phyloP scores from a whole-genome alignment of 2,329 filamentous ascomycete species.

The Scortechinia acanthostroma region DNA sequence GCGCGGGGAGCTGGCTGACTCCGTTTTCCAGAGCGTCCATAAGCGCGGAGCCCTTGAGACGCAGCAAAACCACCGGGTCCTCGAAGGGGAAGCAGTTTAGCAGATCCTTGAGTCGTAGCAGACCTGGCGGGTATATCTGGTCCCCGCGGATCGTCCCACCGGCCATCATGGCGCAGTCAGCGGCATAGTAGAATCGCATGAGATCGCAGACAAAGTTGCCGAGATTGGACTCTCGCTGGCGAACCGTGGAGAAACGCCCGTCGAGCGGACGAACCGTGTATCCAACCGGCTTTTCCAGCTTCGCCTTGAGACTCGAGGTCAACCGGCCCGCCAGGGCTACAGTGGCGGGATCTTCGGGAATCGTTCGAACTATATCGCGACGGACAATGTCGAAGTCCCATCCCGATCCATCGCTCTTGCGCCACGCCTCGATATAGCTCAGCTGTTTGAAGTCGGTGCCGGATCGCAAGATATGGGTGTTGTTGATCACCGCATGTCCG shows the following conservation, averaged over 20 bases:
- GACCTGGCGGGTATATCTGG: constrained; percentile 77
- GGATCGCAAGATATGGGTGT: constrained; percentile 76
- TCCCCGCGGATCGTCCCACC: constrained; percentile 81
- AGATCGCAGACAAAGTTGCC: constrained; percentile 89
- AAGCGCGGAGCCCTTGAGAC: constrained; percentile 65
- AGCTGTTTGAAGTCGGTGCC: constrained; percentile 89
- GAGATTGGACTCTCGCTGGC: constrained; percentile 72
- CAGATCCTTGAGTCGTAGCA: constrained; percentile 74
- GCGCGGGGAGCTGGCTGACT: constrained; percentile 71
- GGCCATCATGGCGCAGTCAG: constrained; percentile 79
- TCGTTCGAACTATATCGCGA: constrained; percentile 64
- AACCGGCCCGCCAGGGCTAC: constrained; percentile 58
- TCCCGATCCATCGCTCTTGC: constrained; percentile 33
- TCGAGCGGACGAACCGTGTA: constrained; percentile 79
- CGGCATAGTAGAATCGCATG: constrained; percentile 75
- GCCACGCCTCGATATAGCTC: constrained; percentile 75
- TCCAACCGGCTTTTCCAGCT: constrained; percentile 75
- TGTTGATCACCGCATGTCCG: constrained; percentile 68
- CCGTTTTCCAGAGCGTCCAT: constrained; percentile 78
- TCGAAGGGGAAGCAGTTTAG: constrained; percentile 88
- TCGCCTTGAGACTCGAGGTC: constrained; percentile 67
- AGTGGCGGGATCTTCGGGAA: constrained; percentile 56
- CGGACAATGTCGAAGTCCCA: constrained; percentile 78
- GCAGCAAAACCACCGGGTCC: constrained; percentile 76
- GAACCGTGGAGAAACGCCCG: constrained; percentile 77